phyloP scores from a whole-genome alignment of 2,329 filamentous ascomycete species.

The Zymoseptoria tritici region DNA sequence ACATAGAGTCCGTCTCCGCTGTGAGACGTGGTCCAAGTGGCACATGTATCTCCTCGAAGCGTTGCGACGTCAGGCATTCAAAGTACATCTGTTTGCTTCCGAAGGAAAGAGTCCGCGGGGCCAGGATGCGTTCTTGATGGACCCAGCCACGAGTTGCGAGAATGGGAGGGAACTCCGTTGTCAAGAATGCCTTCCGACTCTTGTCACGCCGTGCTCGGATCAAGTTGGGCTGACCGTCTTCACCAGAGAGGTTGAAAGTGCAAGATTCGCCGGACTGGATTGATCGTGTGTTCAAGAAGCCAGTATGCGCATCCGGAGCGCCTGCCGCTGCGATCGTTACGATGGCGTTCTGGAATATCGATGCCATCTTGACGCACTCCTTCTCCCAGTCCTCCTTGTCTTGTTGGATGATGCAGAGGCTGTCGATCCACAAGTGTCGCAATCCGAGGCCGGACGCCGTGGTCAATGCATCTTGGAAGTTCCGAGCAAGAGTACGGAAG shows the following conservation, averaged over 20 bases:
- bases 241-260: not conserved
- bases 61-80: constrained; percentile 3
- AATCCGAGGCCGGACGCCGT: not conserved
- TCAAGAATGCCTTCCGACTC: constrained; percentile 3
- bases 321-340: constrained; percentile 8
- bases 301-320: constrained; percentile 1
- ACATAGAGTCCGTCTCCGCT: not conserved
- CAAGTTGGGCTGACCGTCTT: not conserved
- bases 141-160: constrained; percentile 10
- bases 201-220: constrained; percentile 2
- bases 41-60: not conserved
- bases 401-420: constrained; percentile 10
- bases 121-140: constrained; percentile 8
- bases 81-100: constrained; percentile 8
- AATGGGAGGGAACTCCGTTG: not conserved
- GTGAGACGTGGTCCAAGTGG: not conserved
- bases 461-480: constrained; percentile 2
- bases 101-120: constrained; percentile 9
- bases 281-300: constrained; percentile 2
- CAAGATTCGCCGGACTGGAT: constrained; percentile 1
- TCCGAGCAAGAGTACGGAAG: not conserved
- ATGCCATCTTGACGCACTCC: constrained; percentile 7
- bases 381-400: constrained; percentile 10
- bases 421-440: constrained; percentile 7
- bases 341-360: constrained; percentile 5